Base-by-base conservation (phyloP, 257 asterid genomes). In the Echites panduratus region DNA sequence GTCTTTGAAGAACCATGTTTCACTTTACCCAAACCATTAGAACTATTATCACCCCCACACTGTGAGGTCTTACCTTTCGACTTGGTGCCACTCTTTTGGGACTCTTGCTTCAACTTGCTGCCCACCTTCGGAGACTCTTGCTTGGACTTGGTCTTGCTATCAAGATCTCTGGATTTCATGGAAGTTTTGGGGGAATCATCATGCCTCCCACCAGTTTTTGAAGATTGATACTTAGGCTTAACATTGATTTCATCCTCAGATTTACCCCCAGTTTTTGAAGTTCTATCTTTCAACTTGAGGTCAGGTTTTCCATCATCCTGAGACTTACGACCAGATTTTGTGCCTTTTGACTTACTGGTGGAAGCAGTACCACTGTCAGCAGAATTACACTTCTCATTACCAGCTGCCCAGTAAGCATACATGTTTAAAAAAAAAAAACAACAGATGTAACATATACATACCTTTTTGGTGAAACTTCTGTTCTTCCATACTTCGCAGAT, bases 391-490 rank as follows among this genome's bases (percentile, higher is more conserved):
- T 52, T 14, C 44, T 29, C 0, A 48, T 70, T 76, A 43, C 41
- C 12, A 20, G 5, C 17, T 56, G 57, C 47, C 19, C 20, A 47
- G 5, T 20, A 61, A 68, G 68, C 35, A 71, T 38, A 49, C 54
- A 67, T 67, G 40, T 38, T 27, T 22, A n/a, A n/a, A n/a, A n/a
- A n/a, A n/a, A n/a, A n/a, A 69, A 29, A 17, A 32, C 64, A 24
- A 35, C 59, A 62, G 43, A 52, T 14, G 6, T 19, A 50, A 72
- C 47, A 58, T 16, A 71, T 38, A 72, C 78, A 35, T 50, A 89
- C 98, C 96, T 84, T 78, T 87, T 88, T 27, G 82, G 76, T 57
- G 88, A 83, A 83, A 68, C 79, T 40, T 86, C 88, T 77, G 81
- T 68, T 82, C 76, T 85, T 10, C 80, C 87, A 17, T 71, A 89